Base-by-base conservation (phyloP, 208 protist species). In the Strigomonas galati region DNA sequence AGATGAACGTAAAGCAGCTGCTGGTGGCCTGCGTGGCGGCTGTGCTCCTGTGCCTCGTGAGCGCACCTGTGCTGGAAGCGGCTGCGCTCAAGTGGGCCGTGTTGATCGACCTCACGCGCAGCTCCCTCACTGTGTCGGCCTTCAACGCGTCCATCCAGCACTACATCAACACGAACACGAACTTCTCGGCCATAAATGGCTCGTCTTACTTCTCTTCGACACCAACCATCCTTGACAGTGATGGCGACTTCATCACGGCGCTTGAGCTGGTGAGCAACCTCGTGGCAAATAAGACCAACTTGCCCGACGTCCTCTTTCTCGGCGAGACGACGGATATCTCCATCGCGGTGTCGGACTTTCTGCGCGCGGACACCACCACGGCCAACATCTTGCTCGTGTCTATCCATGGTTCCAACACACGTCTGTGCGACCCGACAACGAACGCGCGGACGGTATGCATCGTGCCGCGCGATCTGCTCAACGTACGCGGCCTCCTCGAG, bases 401-500 rank as follows among this genome's bases (percentile, higher is more conserved):
- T 1, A 75, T 72, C 40, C 81, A 85, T 57, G 65, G 83, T 1
- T 90, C 85, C 43, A 89, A 89, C 60, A 31, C 59, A 31, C 69
- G 74, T 7, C 62, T 95, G 31, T 95, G 89, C 66, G 82, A 90
- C 43, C 68, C 74, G 15, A 23, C 43, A 10, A 76, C 68, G 28
- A 92, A 92, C 67, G 74, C 74, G 17, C 78, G 69, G 24, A 89
- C 74, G 1, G 65, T 95, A 2, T 95, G 89, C 74, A 78, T 92
- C 57, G 82, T 89, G n/a, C 84, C 85, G 57, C 76, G 65, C 27
- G 89, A 95, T 56, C 71, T 78, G 52, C 71, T 87, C 52, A 92
- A 91, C 69, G 56, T 90, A 0, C 84, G 78, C 32, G 89, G 70
- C 31, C 26, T 91, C 48, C 69, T 95, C 23, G 84, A 95, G 62